These are phyloP conservation scores for Neonothopanus nambi DNA, from an alignment of 1,284 basidiomycete genomes.

Conservation along the genomic window DNA sequence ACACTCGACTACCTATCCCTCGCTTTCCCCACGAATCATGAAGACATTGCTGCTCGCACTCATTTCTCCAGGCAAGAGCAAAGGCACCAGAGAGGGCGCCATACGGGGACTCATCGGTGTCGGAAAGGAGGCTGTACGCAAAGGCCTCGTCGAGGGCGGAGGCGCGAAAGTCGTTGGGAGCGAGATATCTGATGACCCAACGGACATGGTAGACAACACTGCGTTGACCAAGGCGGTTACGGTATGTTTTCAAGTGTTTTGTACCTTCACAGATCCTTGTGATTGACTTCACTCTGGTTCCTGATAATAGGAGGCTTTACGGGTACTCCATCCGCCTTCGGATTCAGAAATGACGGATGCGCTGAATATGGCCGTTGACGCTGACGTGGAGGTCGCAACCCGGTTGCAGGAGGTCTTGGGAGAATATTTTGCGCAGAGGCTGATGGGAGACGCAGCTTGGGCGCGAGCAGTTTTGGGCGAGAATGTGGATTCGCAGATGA, in stretches of 20 bases:
- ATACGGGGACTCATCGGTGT: conserved; percentile 82
- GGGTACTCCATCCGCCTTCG: conserved; percentile 49
- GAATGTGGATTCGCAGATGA: background rate
- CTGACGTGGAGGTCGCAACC: conserved; percentile 46
- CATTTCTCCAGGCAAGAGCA: conserved; percentile 67
- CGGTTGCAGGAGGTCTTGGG: conserved; percentile 59
- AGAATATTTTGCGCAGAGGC: conserved; percentile 56
- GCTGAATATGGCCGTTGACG: conserved; percentile 46
- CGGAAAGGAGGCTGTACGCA: conserved; percentile 79
- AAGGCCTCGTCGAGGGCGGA: conserved; percentile 76
- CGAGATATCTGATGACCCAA: conserved; percentile 34
- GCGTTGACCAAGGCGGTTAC: conserved; percentile 58
- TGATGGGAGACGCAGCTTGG: conserved; percentile 62
- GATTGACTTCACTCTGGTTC: background rate
- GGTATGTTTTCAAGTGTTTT: conserved; percentile 36
- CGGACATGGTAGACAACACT: conserved; percentile 34
- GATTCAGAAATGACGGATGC: conserved; percentile 54
- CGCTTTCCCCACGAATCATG: conserved; percentile 85
- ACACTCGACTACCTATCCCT: conserved; percentile 83
- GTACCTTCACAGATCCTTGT: background rate
- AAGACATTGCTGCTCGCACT: conserved; percentile 91
- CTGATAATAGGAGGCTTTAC: conserved; percentile 52
- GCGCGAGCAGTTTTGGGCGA: conserved; percentile 52
- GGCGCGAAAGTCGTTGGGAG: conserved; percentile 71
- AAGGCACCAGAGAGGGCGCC: conserved; percentile 82